Percentiles rank a stretch among this genome's conserved stretches.
Evolutionary conservation across 345 rosid species (phyloP).

Genomic region (Populus ilicifolia): DNA sequence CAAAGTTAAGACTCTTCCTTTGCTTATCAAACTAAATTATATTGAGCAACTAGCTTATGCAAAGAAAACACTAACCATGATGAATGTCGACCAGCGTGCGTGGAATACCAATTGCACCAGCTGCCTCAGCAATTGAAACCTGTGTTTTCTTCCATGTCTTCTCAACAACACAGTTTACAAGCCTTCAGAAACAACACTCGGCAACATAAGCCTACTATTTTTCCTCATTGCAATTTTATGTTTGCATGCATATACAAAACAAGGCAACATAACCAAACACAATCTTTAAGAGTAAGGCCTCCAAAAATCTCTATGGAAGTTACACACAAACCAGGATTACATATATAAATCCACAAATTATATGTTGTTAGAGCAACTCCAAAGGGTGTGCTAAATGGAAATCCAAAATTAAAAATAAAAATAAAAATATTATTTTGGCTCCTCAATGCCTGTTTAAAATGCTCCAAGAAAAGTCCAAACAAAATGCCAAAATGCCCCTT

Average conservation of each 20-base stretch:
- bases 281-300: background rate
- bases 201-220: background rate
- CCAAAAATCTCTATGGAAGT: background rate
- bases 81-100: conserved; percentile 84
- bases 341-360: background rate
- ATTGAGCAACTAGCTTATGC: background rate
- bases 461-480: too few species aligned
- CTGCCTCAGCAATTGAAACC: conserved; percentile 85
- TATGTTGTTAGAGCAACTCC: background rate
- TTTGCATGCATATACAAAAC: background rate
- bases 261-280: background rate
- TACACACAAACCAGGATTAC: background rate
- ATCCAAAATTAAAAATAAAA: too few species aligned
- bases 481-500: too few species aligned
- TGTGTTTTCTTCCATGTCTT: conserved; percentile 64
- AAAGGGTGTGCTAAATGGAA: too few species aligned
- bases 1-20: background rate
- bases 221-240: background rate
- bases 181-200: conserved; percentile 42
- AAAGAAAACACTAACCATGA: conserved; percentile 59
- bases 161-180: conserved; percentile 86
- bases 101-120: conserved; percentile 72
- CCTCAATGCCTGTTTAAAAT: too few species aligned
- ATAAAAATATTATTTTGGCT: too few species aligned
- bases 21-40: background rate